Evolutionary conservation across 305 asterid species (phyloP).

Genomic region (Stenogyne calaminthoides): DNA sequence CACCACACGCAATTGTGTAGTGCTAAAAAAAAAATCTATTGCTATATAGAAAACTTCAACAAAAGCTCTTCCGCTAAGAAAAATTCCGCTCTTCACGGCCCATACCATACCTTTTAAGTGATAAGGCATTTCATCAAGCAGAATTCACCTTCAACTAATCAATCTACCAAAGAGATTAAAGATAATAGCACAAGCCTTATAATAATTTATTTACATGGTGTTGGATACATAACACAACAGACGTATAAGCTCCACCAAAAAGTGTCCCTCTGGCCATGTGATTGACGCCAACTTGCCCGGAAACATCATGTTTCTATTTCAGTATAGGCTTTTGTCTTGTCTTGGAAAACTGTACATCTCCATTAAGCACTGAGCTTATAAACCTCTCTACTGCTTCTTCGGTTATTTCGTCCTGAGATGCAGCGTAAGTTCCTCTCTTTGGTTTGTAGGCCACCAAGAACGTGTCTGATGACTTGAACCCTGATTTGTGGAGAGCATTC

Average conservation of each 20-base stretch:
- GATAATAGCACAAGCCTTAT: background rate
- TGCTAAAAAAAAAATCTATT: background rate
- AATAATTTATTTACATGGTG: slow-evolving; percentile 19
- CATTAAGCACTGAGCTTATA: slow-evolving; percentile 69
- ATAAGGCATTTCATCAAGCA: slow-evolving; percentile 1
- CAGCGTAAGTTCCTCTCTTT: slow-evolving; percentile 68
- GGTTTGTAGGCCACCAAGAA: slow-evolving; percentile 85
- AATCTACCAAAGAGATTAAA: background rate
- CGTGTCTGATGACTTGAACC: slow-evolving; percentile 60
- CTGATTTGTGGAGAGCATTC: slow-evolving; percentile 61
- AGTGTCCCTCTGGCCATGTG: background rate
- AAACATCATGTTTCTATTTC: slow-evolving; percentile 15
- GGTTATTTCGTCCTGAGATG: slow-evolving; percentile 48
- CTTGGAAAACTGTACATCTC: slow-evolving; percentile 73
- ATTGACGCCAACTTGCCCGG: background rate
- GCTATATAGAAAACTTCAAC: background rate
- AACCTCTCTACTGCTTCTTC: slow-evolving; percentile 68
- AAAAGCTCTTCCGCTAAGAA: background rate
- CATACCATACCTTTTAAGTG: slow-evolving; percentile 5
- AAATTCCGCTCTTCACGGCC: background rate
- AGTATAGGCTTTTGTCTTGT: slow-evolving; percentile 59
- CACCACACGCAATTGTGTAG: too few species aligned
- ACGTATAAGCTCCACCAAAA: background rate
- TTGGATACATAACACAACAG: too few species aligned
- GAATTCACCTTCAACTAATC: slow-evolving; percentile 14